phyloP scores from a whole-genome alignment of 2,329 filamentous ascomycete genomes.

The Aspergillus texensis region DNA sequence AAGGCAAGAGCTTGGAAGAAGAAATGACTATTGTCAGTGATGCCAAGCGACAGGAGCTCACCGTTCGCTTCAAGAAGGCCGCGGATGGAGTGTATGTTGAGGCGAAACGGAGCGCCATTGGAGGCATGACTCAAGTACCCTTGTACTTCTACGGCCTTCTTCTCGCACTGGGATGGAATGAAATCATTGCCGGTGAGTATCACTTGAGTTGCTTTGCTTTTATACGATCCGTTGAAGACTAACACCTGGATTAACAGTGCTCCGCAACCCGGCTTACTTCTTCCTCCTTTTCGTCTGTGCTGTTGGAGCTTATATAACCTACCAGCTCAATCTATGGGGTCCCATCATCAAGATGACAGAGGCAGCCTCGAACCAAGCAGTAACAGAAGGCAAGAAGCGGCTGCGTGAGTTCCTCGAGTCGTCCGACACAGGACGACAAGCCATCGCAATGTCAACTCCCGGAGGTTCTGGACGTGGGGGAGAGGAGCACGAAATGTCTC shows the following conservation, averaged over 20 bases:
- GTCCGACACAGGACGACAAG: conserved; percentile 81
- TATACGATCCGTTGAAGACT: background rate
- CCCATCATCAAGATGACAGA: conserved; percentile 95
- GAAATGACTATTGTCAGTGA: conserved; percentile 95
- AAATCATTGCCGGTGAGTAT: conserved; percentile 83
- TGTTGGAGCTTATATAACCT: conserved; percentile 82
- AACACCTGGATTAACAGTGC: conserved; percentile 59
- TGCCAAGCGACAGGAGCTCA: conserved; percentile 85
- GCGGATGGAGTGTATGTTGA: conserved; percentile 98
- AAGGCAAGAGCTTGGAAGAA: conserved; percentile 91
- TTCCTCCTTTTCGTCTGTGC: conserved; percentile 78
- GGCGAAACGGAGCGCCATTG: conserved; percentile 94
- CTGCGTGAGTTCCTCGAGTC: conserved; percentile 87
- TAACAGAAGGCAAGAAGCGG: conserved; percentile 90
- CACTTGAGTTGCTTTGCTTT: background rate
- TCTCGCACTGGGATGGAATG: conserved; percentile 95
- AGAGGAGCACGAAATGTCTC: conserved; percentile 63
- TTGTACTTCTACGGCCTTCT: conserved; percentile 92
- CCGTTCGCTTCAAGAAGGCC: conserved; percentile 95
- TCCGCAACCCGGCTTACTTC: conserved; percentile 93
- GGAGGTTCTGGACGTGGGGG: conserved; percentile 35
- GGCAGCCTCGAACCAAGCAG: conserved; percentile 80
- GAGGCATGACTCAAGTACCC: conserved; percentile 89
- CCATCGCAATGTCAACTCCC: conserved; percentile 71
- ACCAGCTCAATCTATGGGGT: conserved; percentile 91